These are phyloP conservation scores for Coccomyxa sp. DNA, from an alignment of 139 green algal species.

Conservation along the genomic window DNA sequence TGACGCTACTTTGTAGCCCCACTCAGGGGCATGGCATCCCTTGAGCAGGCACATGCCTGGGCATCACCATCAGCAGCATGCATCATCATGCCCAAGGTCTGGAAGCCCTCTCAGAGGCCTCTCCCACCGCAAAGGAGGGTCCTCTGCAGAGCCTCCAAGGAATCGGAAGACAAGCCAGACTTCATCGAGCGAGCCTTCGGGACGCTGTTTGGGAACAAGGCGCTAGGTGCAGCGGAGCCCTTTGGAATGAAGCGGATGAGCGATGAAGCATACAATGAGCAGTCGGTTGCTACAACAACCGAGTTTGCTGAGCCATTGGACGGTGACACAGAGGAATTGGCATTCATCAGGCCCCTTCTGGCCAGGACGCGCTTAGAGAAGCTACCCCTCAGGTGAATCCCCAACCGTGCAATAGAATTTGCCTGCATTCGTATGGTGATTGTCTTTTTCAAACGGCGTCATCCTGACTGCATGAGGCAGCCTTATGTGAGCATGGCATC, in stretches of 20 bases:
- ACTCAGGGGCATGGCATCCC: no score
- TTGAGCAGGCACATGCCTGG: no score
- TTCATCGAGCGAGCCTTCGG: slow-evolving; percentile 43
- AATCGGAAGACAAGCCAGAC: slow-evolving; percentile 34
- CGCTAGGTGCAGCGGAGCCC: slow-evolving; percentile 48
- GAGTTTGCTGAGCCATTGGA: slow-evolving; percentile 43
- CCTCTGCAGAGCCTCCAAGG: neutral
- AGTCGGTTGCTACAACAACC: slow-evolving; percentile 48
- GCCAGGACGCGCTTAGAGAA: slow-evolving; percentile 62
- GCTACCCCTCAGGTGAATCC: slow-evolving; percentile 27
- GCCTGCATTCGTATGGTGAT: no score
- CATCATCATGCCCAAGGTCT: no score
- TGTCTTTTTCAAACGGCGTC: no score
- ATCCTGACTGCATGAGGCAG: neutral
- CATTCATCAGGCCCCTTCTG: slow-evolving; percentile 54
- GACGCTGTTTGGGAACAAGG: slow-evolving; percentile 54
- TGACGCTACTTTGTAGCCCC: no score
- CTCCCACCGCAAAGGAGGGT: no score
- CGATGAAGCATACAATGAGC: slow-evolving; percentile 32
- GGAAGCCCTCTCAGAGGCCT: no score
- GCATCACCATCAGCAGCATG: no score
- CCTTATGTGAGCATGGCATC: neutral
- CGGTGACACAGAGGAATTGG: slow-evolving; percentile 35
- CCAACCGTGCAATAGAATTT: neutral
- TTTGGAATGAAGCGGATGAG: slow-evolving; percentile 61